These are phyloP conservation scores for Agaricales sp. DNA, from an alignment of 1,284 basidiomycete species.

Conservation along the genomic window DNA sequence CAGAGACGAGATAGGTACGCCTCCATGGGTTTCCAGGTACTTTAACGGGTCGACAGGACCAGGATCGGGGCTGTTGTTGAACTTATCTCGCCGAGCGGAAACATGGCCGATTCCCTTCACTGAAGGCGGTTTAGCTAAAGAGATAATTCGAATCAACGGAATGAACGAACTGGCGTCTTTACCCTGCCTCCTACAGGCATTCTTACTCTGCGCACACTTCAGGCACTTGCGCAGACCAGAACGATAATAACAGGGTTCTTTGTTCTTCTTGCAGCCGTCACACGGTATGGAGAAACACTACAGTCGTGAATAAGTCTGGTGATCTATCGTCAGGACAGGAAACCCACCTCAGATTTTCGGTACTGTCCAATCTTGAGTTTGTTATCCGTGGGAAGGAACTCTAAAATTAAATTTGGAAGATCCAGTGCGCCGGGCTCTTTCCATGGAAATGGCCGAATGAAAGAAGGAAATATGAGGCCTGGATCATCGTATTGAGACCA, in stretches of 20 bases:
- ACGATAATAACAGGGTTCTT: not conserved
- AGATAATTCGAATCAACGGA: not conserved
- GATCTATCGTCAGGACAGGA: not conserved
- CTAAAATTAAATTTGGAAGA: not conserved
- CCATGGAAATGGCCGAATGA: not conserved
- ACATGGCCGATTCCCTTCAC: not conserved
- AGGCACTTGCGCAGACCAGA: not conserved
- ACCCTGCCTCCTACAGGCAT: not conserved
- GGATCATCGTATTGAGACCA: not conserved
- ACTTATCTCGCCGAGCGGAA: not conserved
- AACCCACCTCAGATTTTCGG: not conserved
- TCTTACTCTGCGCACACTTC: not conserved
- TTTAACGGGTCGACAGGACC: not conserved
- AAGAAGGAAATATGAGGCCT: not conserved
- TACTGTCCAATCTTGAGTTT: not conserved
- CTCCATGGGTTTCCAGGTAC: not conserved
- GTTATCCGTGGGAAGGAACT: not conserved
- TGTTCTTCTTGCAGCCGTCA: not conserved
- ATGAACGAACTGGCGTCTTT: not conserved
- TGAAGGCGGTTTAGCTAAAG: not conserved
- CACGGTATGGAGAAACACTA: not conserved
- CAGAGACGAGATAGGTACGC: too few relatives aligned
- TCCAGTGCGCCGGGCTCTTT: not conserved
- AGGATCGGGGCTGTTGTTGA: not conserved
- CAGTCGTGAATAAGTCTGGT: not conserved